Evolutionary conservation across 768 basidiomycete genomes (phyloP).

Genomic region (Boletus pseudo-olivaceus): DNA sequence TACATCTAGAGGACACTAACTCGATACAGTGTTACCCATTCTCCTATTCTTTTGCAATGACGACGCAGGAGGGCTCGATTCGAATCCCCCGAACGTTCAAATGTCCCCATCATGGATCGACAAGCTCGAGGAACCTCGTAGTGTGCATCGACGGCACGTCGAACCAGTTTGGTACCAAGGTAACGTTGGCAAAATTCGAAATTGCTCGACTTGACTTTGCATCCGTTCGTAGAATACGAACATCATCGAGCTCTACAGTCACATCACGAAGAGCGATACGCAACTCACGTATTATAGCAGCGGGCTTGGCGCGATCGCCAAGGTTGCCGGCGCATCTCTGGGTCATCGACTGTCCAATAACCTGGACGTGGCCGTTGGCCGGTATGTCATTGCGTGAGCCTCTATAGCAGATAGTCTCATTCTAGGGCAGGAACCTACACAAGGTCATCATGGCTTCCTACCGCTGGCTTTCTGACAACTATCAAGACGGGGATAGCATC

Average conservation of each 20-base stretch:
- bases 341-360: conserved; percentile 21
- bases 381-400: conserved; percentile 21
- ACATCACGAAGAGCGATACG: conserved; percentile 30
- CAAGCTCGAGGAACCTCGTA: conserved; percentile 17
- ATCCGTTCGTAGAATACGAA: conserved; percentile 36
- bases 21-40: background rate
- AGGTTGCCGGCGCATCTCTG: conserved; percentile 16
- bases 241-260: conserved; percentile 38
- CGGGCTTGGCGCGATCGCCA: conserved; percentile 37
- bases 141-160: conserved; percentile 42
- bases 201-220: background rate
- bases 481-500: conserved; percentile 36
- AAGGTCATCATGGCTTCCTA: conserved; percentile 35
- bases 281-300: conserved; percentile 42
- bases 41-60: background rate
- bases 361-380: conserved; percentile 37
- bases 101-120: background rate
- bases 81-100: background rate
- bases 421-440: conserved; percentile 33
- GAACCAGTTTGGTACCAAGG: conserved; percentile 36
- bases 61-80: background rate
- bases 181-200: conserved; percentile 5
- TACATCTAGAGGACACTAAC: background rate
- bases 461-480: conserved; percentile 40
- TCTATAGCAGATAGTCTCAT: background rate